Percentiles rank a stretch among this genome's conserved stretches.
phyloP scores from a whole-genome alignment of 176 grass and related monocot species.

The Aegilops speltoides region DNA sequence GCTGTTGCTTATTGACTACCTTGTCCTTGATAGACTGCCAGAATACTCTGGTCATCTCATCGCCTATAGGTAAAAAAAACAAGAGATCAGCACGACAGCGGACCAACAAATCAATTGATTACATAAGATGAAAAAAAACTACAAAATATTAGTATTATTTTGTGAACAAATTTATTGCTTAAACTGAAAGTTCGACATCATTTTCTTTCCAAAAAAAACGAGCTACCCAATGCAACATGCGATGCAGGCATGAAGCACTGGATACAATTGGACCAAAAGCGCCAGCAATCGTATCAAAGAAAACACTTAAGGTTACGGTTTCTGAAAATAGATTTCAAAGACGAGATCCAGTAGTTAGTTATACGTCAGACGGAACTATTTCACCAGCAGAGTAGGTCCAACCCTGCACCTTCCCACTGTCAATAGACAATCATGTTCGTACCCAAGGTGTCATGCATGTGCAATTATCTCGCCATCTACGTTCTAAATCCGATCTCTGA shows the following conservation, averaged over 20 bases:
- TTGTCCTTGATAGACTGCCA: conserved; percentile 97
- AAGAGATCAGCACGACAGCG: background rate
- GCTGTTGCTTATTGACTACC: conserved; percentile 37
- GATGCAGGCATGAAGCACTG: background rate
- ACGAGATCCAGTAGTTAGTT: background rate
- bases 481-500: background rate
- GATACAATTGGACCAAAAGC: background rate
- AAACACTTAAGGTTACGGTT: background rate
- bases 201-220: background rate
- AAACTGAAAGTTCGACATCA: background rate
- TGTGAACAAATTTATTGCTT: background rate
- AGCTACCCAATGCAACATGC: background rate
- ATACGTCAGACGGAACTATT: background rate
- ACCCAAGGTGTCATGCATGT: background rate
- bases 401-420: background rate
- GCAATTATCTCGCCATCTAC: background rate
- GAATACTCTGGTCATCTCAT: conserved; percentile 97
- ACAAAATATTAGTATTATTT: background rate
- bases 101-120: conserved; percentile 7
- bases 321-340: background rate
- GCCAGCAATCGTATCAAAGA: background rate
- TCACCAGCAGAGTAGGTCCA: background rate
- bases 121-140: background rate
- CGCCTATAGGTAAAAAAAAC: conserved; percentile 46
- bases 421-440: background rate